Percentiles rank a stretch among this genome's conserved stretches.
Evolutionary conservation across 148 eudicot species (phyloP).

Genomic region (Vaccinium myrtillus): DNA sequence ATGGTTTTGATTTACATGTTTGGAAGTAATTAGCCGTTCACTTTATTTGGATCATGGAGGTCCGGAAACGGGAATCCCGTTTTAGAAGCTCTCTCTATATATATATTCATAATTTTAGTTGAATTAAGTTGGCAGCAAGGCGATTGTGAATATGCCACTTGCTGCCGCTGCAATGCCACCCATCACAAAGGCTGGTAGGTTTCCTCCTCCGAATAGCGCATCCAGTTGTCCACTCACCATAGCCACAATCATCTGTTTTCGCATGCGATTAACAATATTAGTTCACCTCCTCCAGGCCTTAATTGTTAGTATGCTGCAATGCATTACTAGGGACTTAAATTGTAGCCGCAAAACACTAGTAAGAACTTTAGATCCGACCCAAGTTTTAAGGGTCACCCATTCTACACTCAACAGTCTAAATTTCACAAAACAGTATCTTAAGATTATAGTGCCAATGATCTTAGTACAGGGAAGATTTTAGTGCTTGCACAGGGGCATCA

Average conservation of each 20-base stretch:
- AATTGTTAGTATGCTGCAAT: background rate
- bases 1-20: too few species aligned
- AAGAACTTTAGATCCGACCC: background rate
- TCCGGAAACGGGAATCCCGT: too few species aligned
- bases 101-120: background rate
- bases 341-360: background rate
- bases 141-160: constrained; percentile 10
- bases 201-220: constrained; percentile 17
- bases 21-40: too few species aligned
- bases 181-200: constrained; percentile 19
- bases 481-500: too few species aligned
- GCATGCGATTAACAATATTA: background rate
- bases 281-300: background rate
- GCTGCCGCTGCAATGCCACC: constrained; percentile 13
- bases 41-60: too few species aligned
- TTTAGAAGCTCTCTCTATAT: too few species aligned
- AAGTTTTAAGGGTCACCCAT: too few species aligned
- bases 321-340: background rate
- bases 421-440: too few species aligned
- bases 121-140: constrained; percentile 16
- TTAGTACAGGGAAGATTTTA: too few species aligned
- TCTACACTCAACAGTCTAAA: too few species aligned
- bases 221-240: constrained; percentile 21
- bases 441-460: too few species aligned
- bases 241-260: constrained; percentile 18